These are phyloP conservation scores for Agrocybe praecox DNA, from an alignment of 768 basidiomycete genomes.

Conservation along the genomic window DNA sequence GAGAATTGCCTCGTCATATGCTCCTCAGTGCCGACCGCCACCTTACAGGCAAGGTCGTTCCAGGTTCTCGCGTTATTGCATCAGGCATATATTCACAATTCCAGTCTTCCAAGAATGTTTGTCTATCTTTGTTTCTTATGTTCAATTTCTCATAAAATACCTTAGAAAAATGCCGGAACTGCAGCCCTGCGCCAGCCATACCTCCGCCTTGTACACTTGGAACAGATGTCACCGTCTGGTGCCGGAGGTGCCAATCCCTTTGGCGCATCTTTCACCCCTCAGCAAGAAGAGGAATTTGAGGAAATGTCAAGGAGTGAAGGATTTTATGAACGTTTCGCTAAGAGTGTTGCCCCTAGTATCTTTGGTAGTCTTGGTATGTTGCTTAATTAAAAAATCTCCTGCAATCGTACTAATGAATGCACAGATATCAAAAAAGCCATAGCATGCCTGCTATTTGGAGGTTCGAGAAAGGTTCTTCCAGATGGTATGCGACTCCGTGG, in stretches of 20 bases:
- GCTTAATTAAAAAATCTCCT: not conserved
- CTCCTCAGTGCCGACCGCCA: slow-evolving; percentile 89
- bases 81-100: slow-evolving; percentile 98
- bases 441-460: slow-evolving; percentile 93
- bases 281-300: slow-evolving; percentile 96
- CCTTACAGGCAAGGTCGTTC: slow-evolving; percentile 90
- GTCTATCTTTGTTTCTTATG: slow-evolving; percentile 18
- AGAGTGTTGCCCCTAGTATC: slow-evolving; percentile 95
- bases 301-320: slow-evolving; percentile 87
- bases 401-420: slow-evolving; percentile 11
- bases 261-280: slow-evolving; percentile 86
- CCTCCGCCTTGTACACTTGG: slow-evolving; percentile 90
- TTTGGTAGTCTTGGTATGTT: slow-evolving; percentile 85
- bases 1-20: slow-evolving; percentile 96
- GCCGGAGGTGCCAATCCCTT: slow-evolving; percentile 80
- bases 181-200: slow-evolving; percentile 94
- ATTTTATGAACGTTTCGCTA: slow-evolving; percentile 93
- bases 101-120: slow-evolving; percentile 82
- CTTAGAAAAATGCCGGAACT: slow-evolving; percentile 77
- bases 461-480: slow-evolving; percentile 94
- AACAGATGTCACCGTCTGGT: slow-evolving; percentile 79
- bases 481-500: slow-evolving; percentile 97
- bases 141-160: not conserved
- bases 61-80: slow-evolving; percentile 92
- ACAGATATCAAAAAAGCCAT: slow-evolving; percentile 98